Base-by-base conservation (phyloP, 371 early-diverging fungal genomes). In the Mucor ambiguus region DNA sequence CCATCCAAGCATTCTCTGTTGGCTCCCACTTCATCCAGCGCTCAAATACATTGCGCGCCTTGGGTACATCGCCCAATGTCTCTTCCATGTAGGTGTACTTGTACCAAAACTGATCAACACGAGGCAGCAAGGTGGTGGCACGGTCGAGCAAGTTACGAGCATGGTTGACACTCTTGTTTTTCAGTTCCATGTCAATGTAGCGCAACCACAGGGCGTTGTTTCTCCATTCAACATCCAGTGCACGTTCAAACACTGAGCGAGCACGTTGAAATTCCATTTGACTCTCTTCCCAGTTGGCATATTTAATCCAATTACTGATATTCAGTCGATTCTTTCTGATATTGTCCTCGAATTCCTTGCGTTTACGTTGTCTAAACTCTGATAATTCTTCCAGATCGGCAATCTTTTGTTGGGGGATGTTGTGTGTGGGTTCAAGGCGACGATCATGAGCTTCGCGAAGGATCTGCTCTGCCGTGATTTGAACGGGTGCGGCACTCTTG, bases 1-100 rank as follows among this genome's bases (percentile, higher is more conserved):
- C 94, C 75, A 83, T 80, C 97, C 97, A 98, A 0, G 96, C 97
- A 12, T 89, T 88, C 69, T 93, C 95, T 49, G 87, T 81, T 3
- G 98, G 98, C 68, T 97, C 96, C 98, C 99, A 98, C 63, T 92
- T 87, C 96, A 98, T 96, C 99, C 99, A 98, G 46, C 99, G 90
- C 63, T 97, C 96, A 84, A 98, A 98, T 22, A 98, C 92, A 60
- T 92, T 92, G 26, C 98, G 85, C 7, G 95, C 95, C 6, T 95
- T 94, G 3, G 89, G 85, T 0, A 96, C 87, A 64, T 98, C 96
- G 44, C 93, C 96, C 73, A 98, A 75, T 73, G 91, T 84, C 72
- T 98, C 98, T 72, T 99, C 98, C 97, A 98, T 97, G 72, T 95
- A 94, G 6, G 95, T 90, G 80, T 97, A 99, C 71, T 97, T 96